Conservation (phyloP, 1,139 yeast species). For the Yamadazyma aaseri region DNA sequence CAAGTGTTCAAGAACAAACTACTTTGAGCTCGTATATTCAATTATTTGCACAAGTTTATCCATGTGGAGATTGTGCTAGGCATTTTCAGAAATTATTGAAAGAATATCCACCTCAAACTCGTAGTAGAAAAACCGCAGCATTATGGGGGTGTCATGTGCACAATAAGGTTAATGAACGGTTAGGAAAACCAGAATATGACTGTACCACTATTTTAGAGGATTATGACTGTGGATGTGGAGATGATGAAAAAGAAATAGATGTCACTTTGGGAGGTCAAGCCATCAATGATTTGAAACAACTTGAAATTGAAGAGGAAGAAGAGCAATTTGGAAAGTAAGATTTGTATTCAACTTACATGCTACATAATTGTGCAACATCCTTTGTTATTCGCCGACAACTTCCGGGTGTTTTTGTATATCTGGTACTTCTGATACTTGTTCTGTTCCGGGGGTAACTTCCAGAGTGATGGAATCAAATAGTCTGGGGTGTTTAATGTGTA, state of each 20-base stretch:
- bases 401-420: conserved; percentile 16
- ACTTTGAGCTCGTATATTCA: conserved; percentile 56
- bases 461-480: conserved; percentile 50
- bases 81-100: conserved; percentile 73
- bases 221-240: conserved; percentile 96
- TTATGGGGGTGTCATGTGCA: conserved; percentile 98
- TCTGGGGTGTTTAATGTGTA: conserved; percentile 51
- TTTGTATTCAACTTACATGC: background rate
- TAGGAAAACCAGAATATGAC: conserved; percentile 73
- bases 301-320: conserved; percentile 44
- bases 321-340: conserved; percentile 40
- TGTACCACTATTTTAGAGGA: conserved; percentile 82
- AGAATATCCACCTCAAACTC: conserved; percentile 82
- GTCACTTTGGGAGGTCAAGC: conserved; percentile 37
- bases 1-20: conserved; percentile 58
- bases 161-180: conserved; percentile 73
- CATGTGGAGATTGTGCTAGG: conserved; percentile 93
- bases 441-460: conserved; percentile 46
- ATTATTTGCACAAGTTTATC: conserved; percentile 76
- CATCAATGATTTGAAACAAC: conserved; percentile 39
- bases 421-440: conserved; percentile 43
- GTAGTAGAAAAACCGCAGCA: conserved; percentile 77
- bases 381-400: conserved; percentile 11
- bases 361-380: conserved; percentile 45
- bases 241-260: conserved; percentile 53